Conservation (phyloP, 345 rosid species). For the Lumnitzera littorea region DNA sequence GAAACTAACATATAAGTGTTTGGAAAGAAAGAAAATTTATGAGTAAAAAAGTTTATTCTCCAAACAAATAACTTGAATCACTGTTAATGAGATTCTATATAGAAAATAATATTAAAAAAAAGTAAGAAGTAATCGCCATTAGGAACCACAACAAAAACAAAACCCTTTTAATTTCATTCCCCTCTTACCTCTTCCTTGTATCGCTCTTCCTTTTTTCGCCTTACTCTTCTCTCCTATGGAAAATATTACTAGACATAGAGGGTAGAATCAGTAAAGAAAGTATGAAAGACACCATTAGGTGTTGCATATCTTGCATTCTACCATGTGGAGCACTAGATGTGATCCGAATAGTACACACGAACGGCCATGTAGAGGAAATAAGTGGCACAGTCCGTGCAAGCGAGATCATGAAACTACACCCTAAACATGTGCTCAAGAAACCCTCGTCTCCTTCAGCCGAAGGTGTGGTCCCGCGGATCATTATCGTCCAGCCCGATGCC, state of each 20-base stretch:
- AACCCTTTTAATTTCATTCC: no score
- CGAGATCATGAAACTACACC: slow-evolving; percentile 77
- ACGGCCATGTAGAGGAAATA: slow-evolving; percentile 89
- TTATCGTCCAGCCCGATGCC: slow-evolving; percentile 86
- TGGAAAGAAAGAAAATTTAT: no score
- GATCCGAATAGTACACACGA: slow-evolving; percentile 82
- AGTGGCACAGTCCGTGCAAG: slow-evolving; percentile 68
- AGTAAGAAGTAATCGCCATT: no score
- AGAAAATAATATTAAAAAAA: no score
- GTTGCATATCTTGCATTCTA: slow-evolving; percentile 96
- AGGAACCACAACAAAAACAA: no score
- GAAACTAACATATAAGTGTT: no score
- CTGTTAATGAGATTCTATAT: no score
- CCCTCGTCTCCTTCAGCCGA: slow-evolving; percentile 46
- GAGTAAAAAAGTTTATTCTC: no score
- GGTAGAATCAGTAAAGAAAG: neutral
- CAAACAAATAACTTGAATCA: no score
- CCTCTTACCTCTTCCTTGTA: no score
- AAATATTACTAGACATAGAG: neutral
- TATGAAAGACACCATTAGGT: slow-evolving; percentile 83
- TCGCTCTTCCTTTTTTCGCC: no score
- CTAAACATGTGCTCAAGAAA: slow-evolving; percentile 80
- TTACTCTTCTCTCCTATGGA: no score
- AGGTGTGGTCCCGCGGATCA: slow-evolving; percentile 60
- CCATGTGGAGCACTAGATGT: slow-evolving; percentile 97